Percentiles rank a stretch among this genome's conserved stretches.
These are phyloP conservation scores for Parathielavia hyrcaniae DNA, from an alignment of 495 filamentous ascomycete genomes.

Conservation along the genomic window DNA sequence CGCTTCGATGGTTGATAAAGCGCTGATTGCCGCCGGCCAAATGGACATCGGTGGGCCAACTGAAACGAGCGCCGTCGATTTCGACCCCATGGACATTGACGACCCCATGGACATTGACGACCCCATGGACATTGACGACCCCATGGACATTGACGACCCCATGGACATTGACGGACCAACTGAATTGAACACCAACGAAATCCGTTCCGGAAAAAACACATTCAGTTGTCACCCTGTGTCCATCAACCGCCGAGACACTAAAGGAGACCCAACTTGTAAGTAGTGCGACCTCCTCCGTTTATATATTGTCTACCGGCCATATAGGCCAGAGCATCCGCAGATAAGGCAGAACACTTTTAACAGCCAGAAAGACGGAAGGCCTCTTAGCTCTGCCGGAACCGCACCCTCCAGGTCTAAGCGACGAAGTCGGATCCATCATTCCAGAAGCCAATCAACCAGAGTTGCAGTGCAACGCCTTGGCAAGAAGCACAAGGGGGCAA, in stretches of 20 bases:
- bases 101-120: too few relatives aligned
- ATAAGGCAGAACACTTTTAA: constrained; percentile 8
- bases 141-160: constrained; percentile 13
- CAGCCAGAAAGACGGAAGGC: constrained; percentile 12
- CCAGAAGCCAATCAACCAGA: constrained; percentile 7
- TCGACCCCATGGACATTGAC: too few relatives aligned
- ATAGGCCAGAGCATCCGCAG: constrained; percentile 4
- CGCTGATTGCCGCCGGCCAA: not conserved
- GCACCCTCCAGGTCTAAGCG: constrained; percentile 10
- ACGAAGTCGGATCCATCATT: constrained; percentile 7
- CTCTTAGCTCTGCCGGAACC: constrained; percentile 9
- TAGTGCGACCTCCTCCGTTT: constrained; percentile 6
- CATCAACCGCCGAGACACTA: constrained; percentile 11
- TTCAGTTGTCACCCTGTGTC: constrained; percentile 4
- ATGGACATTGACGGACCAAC: constrained; percentile 14
- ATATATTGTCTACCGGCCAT: constrained; percentile 12
- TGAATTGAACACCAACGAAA: constrained; percentile 6
- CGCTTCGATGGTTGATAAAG: constrained; percentile 6
- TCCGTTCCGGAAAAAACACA: constrained; percentile 11
- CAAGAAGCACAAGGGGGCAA: constrained; percentile 15
- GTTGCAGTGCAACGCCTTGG: constrained; percentile 8
- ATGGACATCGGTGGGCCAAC: constrained; percentile 10
- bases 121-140: constrained; percentile 17
- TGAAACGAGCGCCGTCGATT: constrained; percentile 5
- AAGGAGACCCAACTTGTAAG: constrained; percentile 13